Base-by-base conservation (phyloP, 768 basidiomycete species). In the Hypholoma fasciculare region DNA sequence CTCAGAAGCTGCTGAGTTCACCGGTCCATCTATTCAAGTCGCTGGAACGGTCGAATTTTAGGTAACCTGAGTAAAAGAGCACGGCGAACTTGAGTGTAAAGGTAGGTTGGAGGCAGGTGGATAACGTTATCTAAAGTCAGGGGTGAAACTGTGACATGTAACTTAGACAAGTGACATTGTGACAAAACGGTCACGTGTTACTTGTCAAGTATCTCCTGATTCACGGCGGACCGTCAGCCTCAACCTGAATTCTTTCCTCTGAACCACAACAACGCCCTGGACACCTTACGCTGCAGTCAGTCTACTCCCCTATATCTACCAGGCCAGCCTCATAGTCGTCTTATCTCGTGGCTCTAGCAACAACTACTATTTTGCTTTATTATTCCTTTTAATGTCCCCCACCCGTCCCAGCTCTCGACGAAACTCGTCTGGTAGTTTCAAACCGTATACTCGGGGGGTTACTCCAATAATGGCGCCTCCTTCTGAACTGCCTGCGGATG, bases 381-480 rank as follows among this genome's bases (percentile, higher is more conserved):
- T 59, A 56, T 57, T 59, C 52, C 56, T 58, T 51, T 65, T 23
- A 54, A 64, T 76, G 74, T 71, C 74, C 61, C 74, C 74, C 57
- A 63, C 71, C 55, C 73, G 74, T 27, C 64, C 71, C 38, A 61
- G 60, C 62, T 57, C 62, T 58, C 62, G 67, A 59, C 66, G 66
- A 44, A 69, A 66, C 60, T 59, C 70, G 56, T 56, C 64, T 48
- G 55, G 58, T 38, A 57, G 59, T 61, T 68, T 69, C 49, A 76
- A 76, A 67, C 76, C 74, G 8, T 76, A 78, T 59, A 63, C 70
- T 38, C 70, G 68, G 47, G 58, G 61, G n/a, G 49, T 63, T 17
- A 64, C 64, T 26, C 62, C 65, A 36, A 63, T 65, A 17, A 30
- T 55, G 38, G 23, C 58, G 9, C 57, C 65, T 17, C 44, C 57